Evolutionary conservation across 139 green algal genomes (phyloP).

Genomic region (Picochlorum sp.): DNA sequence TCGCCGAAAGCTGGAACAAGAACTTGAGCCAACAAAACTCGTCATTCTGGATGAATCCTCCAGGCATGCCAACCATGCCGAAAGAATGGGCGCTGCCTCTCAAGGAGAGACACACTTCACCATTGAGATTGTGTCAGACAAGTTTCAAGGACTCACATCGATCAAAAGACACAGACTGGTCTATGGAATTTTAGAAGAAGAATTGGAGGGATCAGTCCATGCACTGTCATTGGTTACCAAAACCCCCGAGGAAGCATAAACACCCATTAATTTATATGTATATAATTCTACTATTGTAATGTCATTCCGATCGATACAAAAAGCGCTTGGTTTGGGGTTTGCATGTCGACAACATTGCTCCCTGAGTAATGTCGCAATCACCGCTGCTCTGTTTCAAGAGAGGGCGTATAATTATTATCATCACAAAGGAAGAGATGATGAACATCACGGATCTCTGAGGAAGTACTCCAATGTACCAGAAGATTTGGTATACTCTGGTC

Average conservation of each 20-base stretch:
- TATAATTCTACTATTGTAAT: neutral
- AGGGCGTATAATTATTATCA: too few species aligned
- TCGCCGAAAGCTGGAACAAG: slow-evolving; percentile 25
- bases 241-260: slow-evolving; percentile 37
- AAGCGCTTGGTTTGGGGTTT: neutral
- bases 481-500: slow-evolving; percentile 12
- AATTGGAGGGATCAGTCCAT: slow-evolving; percentile 47
- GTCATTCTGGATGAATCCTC: slow-evolving; percentile 45
- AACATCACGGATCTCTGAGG: neutral
- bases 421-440: too few species aligned
- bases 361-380: too few species aligned
- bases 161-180: slow-evolving; percentile 54
- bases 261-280: neutral
- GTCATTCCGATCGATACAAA: slow-evolving; percentile 7
- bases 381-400: too few species aligned
- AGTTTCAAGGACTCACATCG: slow-evolving; percentile 49
- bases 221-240: slow-evolving; percentile 51
- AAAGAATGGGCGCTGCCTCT: neutral
- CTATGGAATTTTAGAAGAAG: slow-evolving; percentile 45
- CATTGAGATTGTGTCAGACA: slow-evolving; percentile 39
- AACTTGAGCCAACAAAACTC: slow-evolving; percentile 27
- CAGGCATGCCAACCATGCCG: slow-evolving; percentile 48
- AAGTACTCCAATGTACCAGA: slow-evolving; percentile 7
- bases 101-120: slow-evolving; percentile 52
- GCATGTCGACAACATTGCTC: too few species aligned